phyloP scores from a whole-genome alignment of 495 filamentous ascomycete genomes.

The Hypomontagnella monticulosa region DNA sequence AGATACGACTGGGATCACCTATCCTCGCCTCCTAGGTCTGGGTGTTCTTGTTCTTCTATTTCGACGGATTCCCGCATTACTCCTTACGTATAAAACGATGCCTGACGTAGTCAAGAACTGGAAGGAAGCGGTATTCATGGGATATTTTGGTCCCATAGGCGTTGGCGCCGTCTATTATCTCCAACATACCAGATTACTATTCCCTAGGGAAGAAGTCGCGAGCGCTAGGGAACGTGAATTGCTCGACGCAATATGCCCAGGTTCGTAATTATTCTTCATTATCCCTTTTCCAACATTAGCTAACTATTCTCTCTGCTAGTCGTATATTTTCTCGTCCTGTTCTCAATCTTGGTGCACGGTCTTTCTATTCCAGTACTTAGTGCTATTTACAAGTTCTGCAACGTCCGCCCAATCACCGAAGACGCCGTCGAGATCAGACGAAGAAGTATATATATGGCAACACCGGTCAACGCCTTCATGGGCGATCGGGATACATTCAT shows the following conservation, averaged over 20 bases:
- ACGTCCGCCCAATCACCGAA: constrained; percentile 60
- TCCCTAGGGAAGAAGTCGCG: constrained; percentile 60
- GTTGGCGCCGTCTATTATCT: constrained; percentile 89
- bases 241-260: constrained; percentile 58
- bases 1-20: constrained; percentile 56
- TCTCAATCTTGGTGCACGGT: constrained; percentile 67
- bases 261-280: constrained; percentile 3
- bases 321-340: constrained; percentile 68
- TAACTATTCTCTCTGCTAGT: constrained; percentile 44
- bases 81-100: constrained; percentile 68
- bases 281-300: neutral
- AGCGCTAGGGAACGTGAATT: constrained; percentile 63
- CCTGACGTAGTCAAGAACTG: constrained; percentile 69
- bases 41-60: constrained; percentile 80
- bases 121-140: constrained; percentile 78
- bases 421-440: constrained; percentile 61
- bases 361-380: constrained; percentile 65
- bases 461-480: constrained; percentile 61
- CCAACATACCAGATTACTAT: constrained; percentile 65
- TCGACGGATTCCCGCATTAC: constrained; percentile 52
- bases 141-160: constrained; percentile 92
- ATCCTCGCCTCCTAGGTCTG: constrained; percentile 73
- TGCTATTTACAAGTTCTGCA: constrained; percentile 55
- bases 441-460: constrained; percentile 59
- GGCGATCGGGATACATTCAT: constrained; percentile 55